Evolutionary conservation across 495 filamentous ascomycete genomes (phyloP).

Genomic region (Penicillium nucicola): DNA sequence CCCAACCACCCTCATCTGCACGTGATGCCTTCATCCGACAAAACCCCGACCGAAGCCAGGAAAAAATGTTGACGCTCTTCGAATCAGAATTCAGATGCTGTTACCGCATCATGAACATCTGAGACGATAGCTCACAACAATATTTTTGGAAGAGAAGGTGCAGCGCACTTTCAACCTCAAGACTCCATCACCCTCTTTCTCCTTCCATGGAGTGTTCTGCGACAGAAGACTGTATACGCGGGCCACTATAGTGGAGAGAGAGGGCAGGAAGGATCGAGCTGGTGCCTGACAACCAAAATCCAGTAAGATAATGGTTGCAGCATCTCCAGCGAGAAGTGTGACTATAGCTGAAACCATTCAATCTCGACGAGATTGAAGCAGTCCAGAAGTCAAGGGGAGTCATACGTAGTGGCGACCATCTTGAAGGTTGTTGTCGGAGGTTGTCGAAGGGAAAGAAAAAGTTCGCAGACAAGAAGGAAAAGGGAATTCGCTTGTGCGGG

Average conservation of each 20-base stretch:
- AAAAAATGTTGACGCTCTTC: slow-evolving; percentile 49
- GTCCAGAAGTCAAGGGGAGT: slow-evolving; percentile 37
- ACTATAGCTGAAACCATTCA: slow-evolving; percentile 62
- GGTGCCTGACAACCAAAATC: slow-evolving; percentile 51
- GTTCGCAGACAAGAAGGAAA: slow-evolving; percentile 23
- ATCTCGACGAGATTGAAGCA: slow-evolving; percentile 42
- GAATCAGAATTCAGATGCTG: slow-evolving; percentile 14
- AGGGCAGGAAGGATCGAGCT: slow-evolving; percentile 76
- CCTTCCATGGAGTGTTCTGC: slow-evolving; percentile 41
- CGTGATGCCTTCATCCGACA: slow-evolving; percentile 65
- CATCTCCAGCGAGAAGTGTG: slow-evolving; percentile 75
- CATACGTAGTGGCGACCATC: slow-evolving; percentile 64
- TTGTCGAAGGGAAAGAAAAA: slow-evolving; percentile 32
- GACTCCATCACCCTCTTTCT: slow-evolving; percentile 60
- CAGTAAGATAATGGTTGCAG: slow-evolving; percentile 29
- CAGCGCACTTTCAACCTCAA: slow-evolving; percentile 67
- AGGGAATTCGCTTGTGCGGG: slow-evolving; percentile 39
- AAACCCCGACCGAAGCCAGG: slow-evolving; percentile 71
- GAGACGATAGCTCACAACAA: slow-evolving; percentile 58
- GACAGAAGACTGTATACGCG: slow-evolving; percentile 27
- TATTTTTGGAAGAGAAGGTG: slow-evolving; percentile 79
- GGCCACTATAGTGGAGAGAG: slow-evolving; percentile 41
- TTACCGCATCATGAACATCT: slow-evolving; percentile 19
- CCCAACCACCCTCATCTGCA: slow-evolving; percentile 12
- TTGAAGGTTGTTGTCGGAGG: slow-evolving; percentile 43